phyloP scores from a whole-genome alignment of 73 alveolate genomes.

The Symbiodinium pilosum region DNA sequence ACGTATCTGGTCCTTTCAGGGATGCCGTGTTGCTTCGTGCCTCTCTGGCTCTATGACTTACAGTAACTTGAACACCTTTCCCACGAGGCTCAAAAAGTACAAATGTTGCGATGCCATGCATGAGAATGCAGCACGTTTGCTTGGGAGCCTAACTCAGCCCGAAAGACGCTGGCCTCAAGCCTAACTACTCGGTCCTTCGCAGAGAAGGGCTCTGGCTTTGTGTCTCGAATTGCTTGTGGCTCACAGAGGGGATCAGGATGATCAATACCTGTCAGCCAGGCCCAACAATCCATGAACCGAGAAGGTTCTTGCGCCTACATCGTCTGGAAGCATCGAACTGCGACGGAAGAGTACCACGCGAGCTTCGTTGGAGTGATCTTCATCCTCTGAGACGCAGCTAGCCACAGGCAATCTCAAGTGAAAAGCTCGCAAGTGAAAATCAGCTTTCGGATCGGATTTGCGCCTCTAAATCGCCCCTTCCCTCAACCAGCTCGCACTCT shows the following conservation, averaged over 20 bases:
- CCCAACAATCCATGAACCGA: not conserved
- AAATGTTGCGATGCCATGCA: not conserved
- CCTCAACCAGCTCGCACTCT: not conserved
- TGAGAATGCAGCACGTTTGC: not conserved
- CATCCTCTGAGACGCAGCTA: not conserved
- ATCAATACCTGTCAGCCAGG: slow-evolving; percentile 11
- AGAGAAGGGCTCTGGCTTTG: slow-evolving; percentile 69
- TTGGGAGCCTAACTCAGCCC: not conserved
- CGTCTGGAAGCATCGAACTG: slow-evolving; percentile 64
- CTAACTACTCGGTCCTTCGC: too few species aligned
- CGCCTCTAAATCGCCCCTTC: not conserved
- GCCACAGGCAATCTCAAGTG: too few species aligned
- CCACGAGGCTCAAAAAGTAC: too few species aligned
- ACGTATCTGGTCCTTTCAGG: slow-evolving; percentile 55
- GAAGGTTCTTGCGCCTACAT: slow-evolving; percentile 40
- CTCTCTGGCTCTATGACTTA: too few species aligned
- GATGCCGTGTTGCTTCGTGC: too few species aligned
- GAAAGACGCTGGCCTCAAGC: not conserved
- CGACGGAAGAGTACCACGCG: slow-evolving; percentile 59
- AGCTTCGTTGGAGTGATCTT: not conserved
- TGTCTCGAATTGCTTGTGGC: slow-evolving; percentile 91
- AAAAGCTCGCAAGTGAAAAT: too few species aligned
- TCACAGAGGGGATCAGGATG: slow-evolving; percentile 89
- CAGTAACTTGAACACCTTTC: too few species aligned
- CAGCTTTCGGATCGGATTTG: too few species aligned